phyloP scores from a whole-genome alignment of 306 rosid genomes.

The Geum urbanum region DNA sequence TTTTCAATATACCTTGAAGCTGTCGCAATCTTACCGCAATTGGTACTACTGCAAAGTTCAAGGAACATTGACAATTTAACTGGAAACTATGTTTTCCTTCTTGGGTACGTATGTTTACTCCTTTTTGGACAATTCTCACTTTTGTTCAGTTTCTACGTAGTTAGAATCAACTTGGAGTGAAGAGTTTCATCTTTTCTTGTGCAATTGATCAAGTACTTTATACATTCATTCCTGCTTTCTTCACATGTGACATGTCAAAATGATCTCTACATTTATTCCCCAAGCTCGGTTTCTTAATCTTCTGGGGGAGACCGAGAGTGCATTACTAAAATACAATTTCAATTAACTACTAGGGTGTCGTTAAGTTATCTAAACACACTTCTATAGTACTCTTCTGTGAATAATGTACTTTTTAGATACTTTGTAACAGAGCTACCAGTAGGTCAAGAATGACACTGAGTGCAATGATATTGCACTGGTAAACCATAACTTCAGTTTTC shows the following conservation, averaged over 20 bases:
- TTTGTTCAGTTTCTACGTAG: not conserved
- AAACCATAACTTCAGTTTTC: no score
- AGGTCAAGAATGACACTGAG: not conserved
- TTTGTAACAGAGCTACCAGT: not conserved
- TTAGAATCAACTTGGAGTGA: not conserved
- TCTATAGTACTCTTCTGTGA: not conserved
- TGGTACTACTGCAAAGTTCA: constrained; percentile 30
- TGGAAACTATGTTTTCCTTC: constrained; percentile 29
- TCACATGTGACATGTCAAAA: not conserved
- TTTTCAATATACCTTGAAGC: constrained; percentile 30
- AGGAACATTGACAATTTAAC: constrained; percentile 30
- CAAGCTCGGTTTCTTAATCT: no score
- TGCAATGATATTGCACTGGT: not conserved
- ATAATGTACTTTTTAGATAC: not conserved
- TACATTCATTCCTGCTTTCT: not conserved
- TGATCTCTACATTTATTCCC: not conserved
- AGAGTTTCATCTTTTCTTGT: not conserved
- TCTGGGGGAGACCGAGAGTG: not conserved
- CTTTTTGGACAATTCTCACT: not conserved
- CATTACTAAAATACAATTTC: not conserved
- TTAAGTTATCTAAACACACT: not conserved
- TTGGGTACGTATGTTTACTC: constrained; percentile 23
- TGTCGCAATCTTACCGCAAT: constrained; percentile 30
- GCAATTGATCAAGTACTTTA: not conserved
- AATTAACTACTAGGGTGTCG: not conserved